These are phyloP conservation scores for Cryptococcus sp. DNA, from an alignment of 1,284 basidiomycete species.

Conservation along the genomic window DNA sequence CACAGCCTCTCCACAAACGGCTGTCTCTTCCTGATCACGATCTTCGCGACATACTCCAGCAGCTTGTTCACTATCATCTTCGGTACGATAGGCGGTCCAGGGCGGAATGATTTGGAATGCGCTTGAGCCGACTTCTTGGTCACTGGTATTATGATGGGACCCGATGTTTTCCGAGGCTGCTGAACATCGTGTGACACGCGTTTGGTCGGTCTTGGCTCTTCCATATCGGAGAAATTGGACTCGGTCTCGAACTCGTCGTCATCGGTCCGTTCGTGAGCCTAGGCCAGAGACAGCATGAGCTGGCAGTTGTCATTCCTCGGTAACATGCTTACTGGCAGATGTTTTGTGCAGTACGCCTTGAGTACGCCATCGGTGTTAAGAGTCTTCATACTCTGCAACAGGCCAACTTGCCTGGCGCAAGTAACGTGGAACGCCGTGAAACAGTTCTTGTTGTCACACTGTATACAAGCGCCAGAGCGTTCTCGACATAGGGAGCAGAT, in stretches of 20 bases:
- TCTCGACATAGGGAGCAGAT: conserved; percentile 85
- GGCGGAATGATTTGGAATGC: conserved; percentile 59
- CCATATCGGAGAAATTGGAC: conserved; percentile 16
- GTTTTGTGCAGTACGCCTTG: conserved; percentile 81
- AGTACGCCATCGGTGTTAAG: conserved; percentile 58
- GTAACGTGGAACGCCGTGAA: conserved; percentile 94
- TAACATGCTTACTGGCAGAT: conserved; percentile 70
- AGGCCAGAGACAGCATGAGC: conserved; percentile 3
- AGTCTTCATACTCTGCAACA: conserved; percentile 84
- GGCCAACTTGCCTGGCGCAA: conserved; percentile 82
- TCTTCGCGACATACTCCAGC: conserved; percentile 71
- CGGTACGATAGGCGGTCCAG: conserved; percentile 60
- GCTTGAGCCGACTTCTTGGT: conserved; percentile 58
- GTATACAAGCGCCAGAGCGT: conserved; percentile 88
- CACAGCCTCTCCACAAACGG: conserved; percentile 79
- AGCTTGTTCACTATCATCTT: conserved; percentile 65
- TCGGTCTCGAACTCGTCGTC: conserved; percentile 23
- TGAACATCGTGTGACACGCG: not conserved
- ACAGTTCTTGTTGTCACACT: conserved; percentile 89
- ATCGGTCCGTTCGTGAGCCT: conserved; percentile 23
- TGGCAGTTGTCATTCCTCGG: conserved; percentile 39
- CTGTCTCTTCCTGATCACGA: conserved; percentile 72
- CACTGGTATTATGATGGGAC: conserved; percentile 18
- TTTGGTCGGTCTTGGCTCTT: conserved; percentile 3
- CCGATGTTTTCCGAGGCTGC: conserved; percentile 13